Evolutionary conservation across 2,329 filamentous ascomycete genomes (phyloP).

Genomic region (Venturia nashicola): DNA sequence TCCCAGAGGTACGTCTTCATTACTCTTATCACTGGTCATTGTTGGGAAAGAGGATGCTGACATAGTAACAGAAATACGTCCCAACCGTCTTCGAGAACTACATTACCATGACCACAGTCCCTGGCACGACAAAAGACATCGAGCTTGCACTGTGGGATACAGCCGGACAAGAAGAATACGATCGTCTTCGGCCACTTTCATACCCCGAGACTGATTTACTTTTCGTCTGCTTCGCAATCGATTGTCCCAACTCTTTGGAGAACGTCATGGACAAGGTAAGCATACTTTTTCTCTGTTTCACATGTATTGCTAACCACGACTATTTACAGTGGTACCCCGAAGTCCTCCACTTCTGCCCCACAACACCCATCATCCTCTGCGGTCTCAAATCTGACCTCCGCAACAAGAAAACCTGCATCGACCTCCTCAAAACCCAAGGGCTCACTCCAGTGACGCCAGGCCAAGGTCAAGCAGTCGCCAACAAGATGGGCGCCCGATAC

Average conservation of each 20-base stretch:
- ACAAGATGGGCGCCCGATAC: slow-evolving; percentile 89
- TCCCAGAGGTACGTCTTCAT: slow-evolving; percentile 65
- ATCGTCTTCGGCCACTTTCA: slow-evolving; percentile 85
- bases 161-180: slow-evolving; percentile 96
- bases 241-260: slow-evolving; percentile 94
- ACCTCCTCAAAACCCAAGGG: slow-evolving; percentile 96
- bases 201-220: slow-evolving; percentile 97
- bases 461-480: slow-evolving; percentile 76
- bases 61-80: slow-evolving; percentile 75
- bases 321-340: slow-evolving; percentile 87
- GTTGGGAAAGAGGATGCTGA: background rate
- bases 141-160: slow-evolving; percentile 98
- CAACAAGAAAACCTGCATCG: slow-evolving; percentile 90
- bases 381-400: slow-evolving; percentile 96
- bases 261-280: slow-evolving; percentile 97
- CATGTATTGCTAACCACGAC: slow-evolving; percentile 16
- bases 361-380: slow-evolving; percentile 88
- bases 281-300: background rate
- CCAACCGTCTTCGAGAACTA: slow-evolving; percentile 99
- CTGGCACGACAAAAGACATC: slow-evolving; percentile 79
- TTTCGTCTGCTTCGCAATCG: slow-evolving; percentile 98
- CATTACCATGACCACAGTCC: slow-evolving; percentile 91
- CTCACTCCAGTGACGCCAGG: slow-evolving; percentile 87
- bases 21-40: background rate
- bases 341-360: slow-evolving; percentile 97